Evolutionary conservation across 2,329 filamentous ascomycete species (phyloP).

Genomic region (Penicillium nordicum): DNA sequence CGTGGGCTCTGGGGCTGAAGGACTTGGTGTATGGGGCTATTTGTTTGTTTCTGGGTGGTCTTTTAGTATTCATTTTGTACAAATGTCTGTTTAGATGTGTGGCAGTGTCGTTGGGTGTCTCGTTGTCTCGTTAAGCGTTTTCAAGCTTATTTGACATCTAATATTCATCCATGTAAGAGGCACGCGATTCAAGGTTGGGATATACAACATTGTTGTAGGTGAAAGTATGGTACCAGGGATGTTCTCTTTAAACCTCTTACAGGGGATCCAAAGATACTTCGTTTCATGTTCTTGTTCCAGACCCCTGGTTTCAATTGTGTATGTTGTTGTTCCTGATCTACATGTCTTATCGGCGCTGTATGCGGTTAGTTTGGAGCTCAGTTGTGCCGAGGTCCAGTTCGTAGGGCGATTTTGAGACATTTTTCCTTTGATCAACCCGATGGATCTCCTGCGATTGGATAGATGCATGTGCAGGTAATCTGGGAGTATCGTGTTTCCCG

Average conservation of each 20-base stretch:
- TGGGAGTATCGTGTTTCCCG: conserved; percentile 10
- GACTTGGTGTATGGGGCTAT: background rate
- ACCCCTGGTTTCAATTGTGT: background rate
- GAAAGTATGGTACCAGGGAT: background rate
- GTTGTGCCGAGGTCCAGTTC: conserved; percentile 24
- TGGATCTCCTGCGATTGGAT: conserved; percentile 5
- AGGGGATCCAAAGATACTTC: background rate
- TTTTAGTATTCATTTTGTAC: background rate
- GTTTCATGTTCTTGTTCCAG: background rate
- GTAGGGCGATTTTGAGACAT: conserved; percentile 18
- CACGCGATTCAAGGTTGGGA: background rate
- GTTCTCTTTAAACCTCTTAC: background rate
- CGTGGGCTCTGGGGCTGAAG: conserved; percentile 14
- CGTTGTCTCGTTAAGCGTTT: background rate
- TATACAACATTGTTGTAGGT: no score
- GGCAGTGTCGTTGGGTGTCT: background rate
- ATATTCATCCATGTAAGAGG: background rate
- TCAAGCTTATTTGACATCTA: background rate
- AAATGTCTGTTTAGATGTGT: background rate
- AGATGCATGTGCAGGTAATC: background rate
- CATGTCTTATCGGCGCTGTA: conserved; percentile 1
- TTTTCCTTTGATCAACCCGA: conserved; percentile 6
- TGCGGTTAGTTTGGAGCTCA: conserved; percentile 10
- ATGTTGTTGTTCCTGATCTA: background rate
- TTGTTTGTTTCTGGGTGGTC: background rate